Evolutionary conservation across 2,329 filamentous ascomycete genomes (phyloP), one percentile per base, ranked within the genome.

Genomic region (Phialophora verrucosa): DNA sequence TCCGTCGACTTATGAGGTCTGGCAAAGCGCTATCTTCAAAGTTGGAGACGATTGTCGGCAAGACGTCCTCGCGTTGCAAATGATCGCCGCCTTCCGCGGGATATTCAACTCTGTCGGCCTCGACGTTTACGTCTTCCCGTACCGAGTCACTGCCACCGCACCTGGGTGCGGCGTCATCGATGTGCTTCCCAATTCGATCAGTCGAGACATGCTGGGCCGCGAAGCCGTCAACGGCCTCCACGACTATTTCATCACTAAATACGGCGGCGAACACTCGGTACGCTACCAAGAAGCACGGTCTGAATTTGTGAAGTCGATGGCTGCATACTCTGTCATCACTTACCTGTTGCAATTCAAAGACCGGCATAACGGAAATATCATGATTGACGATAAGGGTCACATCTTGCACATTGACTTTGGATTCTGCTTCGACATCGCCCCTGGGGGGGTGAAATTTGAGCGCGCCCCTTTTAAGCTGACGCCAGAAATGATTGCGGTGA

Each of bases 11-110:
- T 88, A 96, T 72, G 96, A 99, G 78, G 90, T 94, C n/a, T 98
- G 95, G 96, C 95, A 99, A 78, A 96, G 93, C 1, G 95, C 94
- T 64, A 99, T 99, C 75, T 99, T 99, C 88, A 99, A 99, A 78
- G 96, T 99, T 57, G 95, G 95, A 69, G 95, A 99, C 76, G 95
- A 99, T 78, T 98, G 95, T 77, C 90, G 95, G 59, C 95, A 99
- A 80, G 96, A 99, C 74, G 91, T 99, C 60, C 84, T 99, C 67
- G 95, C 95, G 1, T 83, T 99, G 68, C 95, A 99, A 79, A 96
- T 99, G 90, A 97, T 99, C 76, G 90, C 95, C 0, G 93, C 93
- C 1, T 99, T 99, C 84, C 90, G 95, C 27, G 93, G 93, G 69
- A 99, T 99, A 74, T 99, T 98, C 84, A 91, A 96, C 77, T 90